Percentiles rank a stretch among this genome's conserved stretches.
Conservation (phyloP, 1,139 yeast species). For the Spathaspora sp. region DNA sequence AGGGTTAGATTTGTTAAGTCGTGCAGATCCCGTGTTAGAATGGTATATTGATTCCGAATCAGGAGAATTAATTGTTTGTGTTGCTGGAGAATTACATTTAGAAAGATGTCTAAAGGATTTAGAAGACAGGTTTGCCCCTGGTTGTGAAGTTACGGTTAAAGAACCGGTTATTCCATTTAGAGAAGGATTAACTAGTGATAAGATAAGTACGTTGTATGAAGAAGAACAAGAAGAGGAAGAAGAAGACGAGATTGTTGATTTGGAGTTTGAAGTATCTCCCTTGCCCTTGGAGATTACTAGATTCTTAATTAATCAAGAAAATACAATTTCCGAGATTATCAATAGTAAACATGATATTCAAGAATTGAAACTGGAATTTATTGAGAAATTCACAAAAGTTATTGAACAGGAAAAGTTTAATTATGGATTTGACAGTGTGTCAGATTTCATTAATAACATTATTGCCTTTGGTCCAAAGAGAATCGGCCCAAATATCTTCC, state of each 20-base stretch:
- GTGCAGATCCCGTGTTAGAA: slow-evolving; percentile 92
- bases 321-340: slow-evolving; percentile 24
- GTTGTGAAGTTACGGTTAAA: slow-evolving; percentile 80
- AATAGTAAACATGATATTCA: slow-evolving; percentile 19
- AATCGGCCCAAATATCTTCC: slow-evolving; percentile 71
- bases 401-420: slow-evolving; percentile 21
- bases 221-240: slow-evolving; percentile 17
- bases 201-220: slow-evolving; percentile 15
- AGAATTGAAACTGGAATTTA: slow-evolving; percentile 23
- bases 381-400: slow-evolving; percentile 28
- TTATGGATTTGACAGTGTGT: slow-evolving; percentile 18
- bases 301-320: slow-evolving; percentile 51
- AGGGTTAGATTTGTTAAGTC: slow-evolving; percentile 76
- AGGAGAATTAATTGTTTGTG: slow-evolving; percentile 88
- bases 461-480: slow-evolving; percentile 78
- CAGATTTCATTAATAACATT: slow-evolving; percentile 43
- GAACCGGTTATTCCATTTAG: slow-evolving; percentile 95
- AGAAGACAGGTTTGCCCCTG: slow-evolving; percentile 83
- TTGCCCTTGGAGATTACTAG: slow-evolving; percentile 52
- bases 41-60: slow-evolving; percentile 77
- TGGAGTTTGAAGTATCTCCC: slow-evolving; percentile 55
- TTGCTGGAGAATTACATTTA: slow-evolving; percentile 94
- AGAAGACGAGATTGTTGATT: slow-evolving; percentile 33
- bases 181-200: slow-evolving; percentile 65
- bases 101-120: slow-evolving; percentile 90